These are phyloP conservation scores for Cladosporium oxysporum DNA, from an alignment of 2,329 filamentous ascomycete genomes.

Conservation along the genomic window DNA sequence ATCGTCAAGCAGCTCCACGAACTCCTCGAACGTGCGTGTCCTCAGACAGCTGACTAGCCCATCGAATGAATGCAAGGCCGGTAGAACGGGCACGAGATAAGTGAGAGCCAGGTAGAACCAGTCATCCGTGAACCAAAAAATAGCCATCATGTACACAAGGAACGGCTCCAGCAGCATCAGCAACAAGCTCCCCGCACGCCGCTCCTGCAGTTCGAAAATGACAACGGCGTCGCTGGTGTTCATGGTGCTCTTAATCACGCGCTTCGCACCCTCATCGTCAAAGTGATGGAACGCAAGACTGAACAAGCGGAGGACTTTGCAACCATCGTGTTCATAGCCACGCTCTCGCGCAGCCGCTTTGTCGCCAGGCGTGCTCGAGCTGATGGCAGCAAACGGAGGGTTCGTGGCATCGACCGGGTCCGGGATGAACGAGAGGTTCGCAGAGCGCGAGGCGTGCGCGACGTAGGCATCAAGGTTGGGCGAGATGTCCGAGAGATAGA, in stretches of 20 bases:
- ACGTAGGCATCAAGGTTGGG: conserved; percentile 44
- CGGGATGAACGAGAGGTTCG: conserved; percentile 61
- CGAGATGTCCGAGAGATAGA: conserved; percentile 44
- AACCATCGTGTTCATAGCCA: conserved; percentile 24
- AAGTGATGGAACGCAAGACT: conserved; percentile 79
- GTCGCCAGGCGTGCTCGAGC: conserved; percentile 46
- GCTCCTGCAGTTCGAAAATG: conserved; percentile 75
- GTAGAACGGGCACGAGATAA: conserved; percentile 66
- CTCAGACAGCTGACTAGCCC: conserved; percentile 67
- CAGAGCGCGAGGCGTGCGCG: conserved; percentile 30
- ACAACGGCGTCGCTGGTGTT: conserved; percentile 67
- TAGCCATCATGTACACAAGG: conserved; percentile 55
- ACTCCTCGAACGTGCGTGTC: conserved; percentile 67
- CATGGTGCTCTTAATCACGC: conserved; percentile 65
- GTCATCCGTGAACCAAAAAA: conserved; percentile 55
- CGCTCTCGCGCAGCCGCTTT: conserved; percentile 23
- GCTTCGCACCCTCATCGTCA: conserved; percentile 60
- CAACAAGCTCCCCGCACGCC: conserved; percentile 39
- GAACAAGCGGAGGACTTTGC: conserved; percentile 65
- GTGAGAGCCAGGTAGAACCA: conserved; percentile 64
- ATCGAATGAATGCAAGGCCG: conserved; percentile 68
- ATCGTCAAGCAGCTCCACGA: conserved; percentile 57
- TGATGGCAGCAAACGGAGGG: conserved; percentile 48
- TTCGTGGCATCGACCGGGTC: conserved; percentile 65
- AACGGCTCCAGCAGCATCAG: conserved; percentile 42